Base-by-base conservation (phyloP, 495 filamentous ascomycete genomes). In the Penicillium samsonianum region DNA sequence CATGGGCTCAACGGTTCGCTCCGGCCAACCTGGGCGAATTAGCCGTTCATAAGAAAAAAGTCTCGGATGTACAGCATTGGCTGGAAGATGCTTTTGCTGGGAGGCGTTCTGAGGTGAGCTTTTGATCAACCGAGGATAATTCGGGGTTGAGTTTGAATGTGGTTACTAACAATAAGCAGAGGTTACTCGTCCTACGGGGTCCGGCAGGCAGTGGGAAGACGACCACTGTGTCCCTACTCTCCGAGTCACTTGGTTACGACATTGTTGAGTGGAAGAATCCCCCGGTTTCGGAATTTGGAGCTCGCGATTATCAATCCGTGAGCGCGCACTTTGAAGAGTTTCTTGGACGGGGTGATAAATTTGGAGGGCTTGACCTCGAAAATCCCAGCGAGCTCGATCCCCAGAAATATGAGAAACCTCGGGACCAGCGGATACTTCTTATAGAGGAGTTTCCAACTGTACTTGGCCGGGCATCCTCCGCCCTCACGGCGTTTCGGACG, bases 361-460 rank as follows among this genome's bases (percentile, higher is more conserved):
- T 91, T 73, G 82, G 86, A 9, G 85, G 87, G 53, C 80, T 98
- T 44, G 83, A 91, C 53, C 67, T 91, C 12, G 61, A 62, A 47
- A 53, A 56, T 37, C 28, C 47, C 8, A 45, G 33, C 9, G 47
- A 35, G 14, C 35, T 45, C 22, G 49, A 61, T 9, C 26, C n/a
- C 5, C 33, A 19, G 30, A 43, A 28, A 22, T 48, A 60, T 19
- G 12, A 46, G 31, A 26, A 42, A 57, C 53, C 76, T 68, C 58
- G 43, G 4, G 45, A 51, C 17, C 64, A 58, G 59, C 83, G 83
- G 50, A 68, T 96, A 31, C 88, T 97, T 42, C 71, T 98, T 9
- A 80, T 99, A 48, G 95, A 99, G 77, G 95, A 99, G 67, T 97
- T 96, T 67, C 95, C 95, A 1, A 91, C 89, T 61, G 87, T 89